Evolutionary conservation across 176 grass and related monocot species (phyloP).

Genomic region (Secale cereale): DNA sequence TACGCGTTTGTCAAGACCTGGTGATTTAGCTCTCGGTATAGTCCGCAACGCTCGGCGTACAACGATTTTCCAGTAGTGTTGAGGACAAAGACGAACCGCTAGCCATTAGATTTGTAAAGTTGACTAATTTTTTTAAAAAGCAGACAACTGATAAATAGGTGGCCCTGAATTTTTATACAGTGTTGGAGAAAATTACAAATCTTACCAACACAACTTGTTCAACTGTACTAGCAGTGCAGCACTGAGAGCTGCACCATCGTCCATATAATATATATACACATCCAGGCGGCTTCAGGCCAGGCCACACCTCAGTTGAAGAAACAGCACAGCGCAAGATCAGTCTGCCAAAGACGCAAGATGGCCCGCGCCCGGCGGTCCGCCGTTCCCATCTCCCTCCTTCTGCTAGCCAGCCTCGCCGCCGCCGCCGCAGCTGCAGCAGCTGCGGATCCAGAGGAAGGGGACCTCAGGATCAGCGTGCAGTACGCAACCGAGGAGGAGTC

Average conservation of each 20-base stretch:
- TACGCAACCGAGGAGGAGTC: not conserved
- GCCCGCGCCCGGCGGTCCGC: not conserved
- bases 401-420: not conserved
- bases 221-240: conserved; percentile 8
- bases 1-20: too few species aligned
- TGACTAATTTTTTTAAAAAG: too few species aligned
- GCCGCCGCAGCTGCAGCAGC: too few species aligned
- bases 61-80: too few species aligned
- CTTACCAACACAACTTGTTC: conserved; percentile 76
- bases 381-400: not conserved
- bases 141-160: too few species aligned
- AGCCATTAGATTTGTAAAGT: too few species aligned
- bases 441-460: not conserved
- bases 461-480: not conserved
- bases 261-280: not conserved
- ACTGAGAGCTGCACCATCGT: too few species aligned
- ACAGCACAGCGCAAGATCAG: not conserved
- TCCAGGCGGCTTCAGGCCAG: not conserved
- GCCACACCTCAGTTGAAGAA: not conserved
- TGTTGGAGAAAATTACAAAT: not conserved
- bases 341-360: not conserved
- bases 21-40: too few species aligned
- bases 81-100: too few species aligned
- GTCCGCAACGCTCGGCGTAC: too few species aligned
- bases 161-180: too few species aligned